Conservation (phyloP, 169 alveolate species). For the Haemoproteus tartakovskyi region DNA sequence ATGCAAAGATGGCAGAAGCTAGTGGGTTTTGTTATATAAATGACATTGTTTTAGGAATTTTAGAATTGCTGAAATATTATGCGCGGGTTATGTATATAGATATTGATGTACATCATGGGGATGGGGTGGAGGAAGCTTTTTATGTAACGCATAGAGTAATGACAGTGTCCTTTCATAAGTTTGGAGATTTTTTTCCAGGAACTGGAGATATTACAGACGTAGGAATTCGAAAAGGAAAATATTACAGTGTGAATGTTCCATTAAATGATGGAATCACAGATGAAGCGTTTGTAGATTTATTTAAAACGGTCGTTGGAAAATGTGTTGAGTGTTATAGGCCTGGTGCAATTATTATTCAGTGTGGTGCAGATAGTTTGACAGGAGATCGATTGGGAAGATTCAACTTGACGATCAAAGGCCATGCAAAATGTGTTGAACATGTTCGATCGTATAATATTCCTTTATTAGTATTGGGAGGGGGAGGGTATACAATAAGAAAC, state of each 20-base stretch:
- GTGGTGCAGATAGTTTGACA: conserved; percentile 98
- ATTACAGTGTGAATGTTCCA: conserved; percentile 97
- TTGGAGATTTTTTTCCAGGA: conserved; percentile 99
- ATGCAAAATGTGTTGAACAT: conserved; percentile 96
- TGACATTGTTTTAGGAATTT: conserved; percentile 96
- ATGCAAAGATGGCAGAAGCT: conserved; percentile 96
- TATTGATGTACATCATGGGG: conserved; percentile 99
- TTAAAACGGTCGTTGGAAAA: conserved; percentile 90
- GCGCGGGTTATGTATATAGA: conserved; percentile 98
- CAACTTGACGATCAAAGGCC: conserved; percentile 95
- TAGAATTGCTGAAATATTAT: conserved; percentile 95
- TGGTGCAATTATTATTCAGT: conserved; percentile 96
- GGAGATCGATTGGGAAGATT: conserved; percentile 97
- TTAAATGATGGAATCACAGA: conserved; percentile 97
- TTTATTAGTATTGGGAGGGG: conserved; percentile 93
- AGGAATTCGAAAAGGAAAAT: conserved; percentile 93
- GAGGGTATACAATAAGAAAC: conserved; percentile 98
- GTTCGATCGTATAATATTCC: conserved; percentile 91
- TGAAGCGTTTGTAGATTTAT: conserved; percentile 89
- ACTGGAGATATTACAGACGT: conserved; percentile 96
- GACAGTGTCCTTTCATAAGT: conserved; percentile 98
- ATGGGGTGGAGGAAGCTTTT: conserved; percentile 98
- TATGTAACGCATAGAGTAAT: conserved; percentile 96
- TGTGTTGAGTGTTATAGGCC: conserved; percentile 96
- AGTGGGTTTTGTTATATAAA: conserved; percentile 99